Percentiles rank a stretch among this genome's conserved stretches.
Evolutionary conservation across 805 yeast species (phyloP).

Genomic region (Sugiyamaella marilandica): DNA sequence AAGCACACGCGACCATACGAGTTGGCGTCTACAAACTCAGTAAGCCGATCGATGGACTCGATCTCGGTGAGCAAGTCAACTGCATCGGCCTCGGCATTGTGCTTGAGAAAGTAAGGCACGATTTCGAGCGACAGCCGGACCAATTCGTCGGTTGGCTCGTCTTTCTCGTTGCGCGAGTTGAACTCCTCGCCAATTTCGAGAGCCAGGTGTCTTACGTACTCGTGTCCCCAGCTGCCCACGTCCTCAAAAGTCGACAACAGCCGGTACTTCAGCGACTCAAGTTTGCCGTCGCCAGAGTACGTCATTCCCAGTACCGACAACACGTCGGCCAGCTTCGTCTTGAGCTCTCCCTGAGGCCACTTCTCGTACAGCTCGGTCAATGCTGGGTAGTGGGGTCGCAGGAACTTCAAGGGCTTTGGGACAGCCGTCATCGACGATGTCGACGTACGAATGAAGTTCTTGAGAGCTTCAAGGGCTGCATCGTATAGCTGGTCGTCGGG

Average conservation of each 20-base stretch:
- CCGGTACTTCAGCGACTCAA: conserved; percentile 77
- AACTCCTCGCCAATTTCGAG: conserved; percentile 89
- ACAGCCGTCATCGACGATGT: conserved; percentile 99
- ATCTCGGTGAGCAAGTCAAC: conserved; percentile 88
- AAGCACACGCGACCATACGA: conserved; percentile 86
- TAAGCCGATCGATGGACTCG: conserved; percentile 77
- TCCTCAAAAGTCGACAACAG: conserved; percentile 53
- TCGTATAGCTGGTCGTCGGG: conserved; percentile 43
- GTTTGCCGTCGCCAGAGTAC: conserved; percentile 71
- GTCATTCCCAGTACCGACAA: conserved; percentile 95
- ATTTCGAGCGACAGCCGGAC: conserved; percentile 66
- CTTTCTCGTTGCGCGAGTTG: conserved; percentile 29
- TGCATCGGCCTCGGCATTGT: conserved; percentile 98
- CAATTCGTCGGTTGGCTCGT: conserved; percentile 38
- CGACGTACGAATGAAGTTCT: conserved; percentile 77
- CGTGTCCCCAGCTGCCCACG: conserved; percentile 94
- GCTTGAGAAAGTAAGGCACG: conserved; percentile 85
- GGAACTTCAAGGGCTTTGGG: conserved; percentile 94
- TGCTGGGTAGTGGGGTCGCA: conserved; percentile 79
- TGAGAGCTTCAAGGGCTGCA: conserved; percentile 63
- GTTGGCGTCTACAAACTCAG: conserved; percentile 77
- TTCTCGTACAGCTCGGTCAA: conserved; percentile 59
- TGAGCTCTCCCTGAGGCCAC: conserved; percentile 50
- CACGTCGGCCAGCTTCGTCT: conserved; percentile 71
- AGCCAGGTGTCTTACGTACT: conserved; percentile 92